Evolutionary conservation across 495 filamentous ascomycete species (phyloP).

Genomic region (Haplographium delicatum): DNA sequence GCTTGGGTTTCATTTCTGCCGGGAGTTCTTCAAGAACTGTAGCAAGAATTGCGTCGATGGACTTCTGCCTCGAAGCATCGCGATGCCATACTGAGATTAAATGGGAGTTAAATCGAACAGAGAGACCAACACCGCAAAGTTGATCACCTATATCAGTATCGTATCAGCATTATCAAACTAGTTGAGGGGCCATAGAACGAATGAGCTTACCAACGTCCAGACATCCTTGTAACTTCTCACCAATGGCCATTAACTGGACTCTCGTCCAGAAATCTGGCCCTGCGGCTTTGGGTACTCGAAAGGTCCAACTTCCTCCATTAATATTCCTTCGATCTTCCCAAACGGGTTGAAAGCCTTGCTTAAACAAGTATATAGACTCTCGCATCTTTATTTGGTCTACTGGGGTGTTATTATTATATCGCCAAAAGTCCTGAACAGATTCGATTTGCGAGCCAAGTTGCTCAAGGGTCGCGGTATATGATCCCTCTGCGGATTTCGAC

Average conservation of each 20-base stretch:
- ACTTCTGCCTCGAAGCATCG: conserved; percentile 64
- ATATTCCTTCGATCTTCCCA: conserved; percentile 89
- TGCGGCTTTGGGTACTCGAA: conserved; percentile 69
- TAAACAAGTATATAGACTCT: conserved; percentile 85
- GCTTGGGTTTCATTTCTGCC: conserved; percentile 59
- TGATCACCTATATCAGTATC: conserved; percentile 56
- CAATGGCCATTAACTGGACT: conserved; percentile 73
- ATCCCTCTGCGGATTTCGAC: conserved; percentile 32
- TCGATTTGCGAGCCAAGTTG: conserved; percentile 63
- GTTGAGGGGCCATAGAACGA: not conserved
- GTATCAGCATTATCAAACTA: not conserved
- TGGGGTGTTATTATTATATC: conserved; percentile 84
- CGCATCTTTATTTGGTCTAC: conserved; percentile 69
- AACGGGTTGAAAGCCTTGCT: conserved; percentile 74
- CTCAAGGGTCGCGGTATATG: conserved; percentile 61
- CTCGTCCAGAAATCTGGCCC: conserved; percentile 76
- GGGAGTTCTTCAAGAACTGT: conserved; percentile 65
- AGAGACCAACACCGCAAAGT: conserved; percentile 68
- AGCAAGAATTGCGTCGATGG: conserved; percentile 62
- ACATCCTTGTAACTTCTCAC: conserved; percentile 73
- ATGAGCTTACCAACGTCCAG: conserved; percentile 58
- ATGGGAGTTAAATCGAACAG: conserved; percentile 69
- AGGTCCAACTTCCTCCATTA: conserved; percentile 79
- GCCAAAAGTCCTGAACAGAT: conserved; percentile 79
- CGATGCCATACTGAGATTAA: conserved; percentile 88